Evolutionary conservation across 805 yeast genomes (phyloP).

Genomic region (Ogataea zsoltii): DNA sequence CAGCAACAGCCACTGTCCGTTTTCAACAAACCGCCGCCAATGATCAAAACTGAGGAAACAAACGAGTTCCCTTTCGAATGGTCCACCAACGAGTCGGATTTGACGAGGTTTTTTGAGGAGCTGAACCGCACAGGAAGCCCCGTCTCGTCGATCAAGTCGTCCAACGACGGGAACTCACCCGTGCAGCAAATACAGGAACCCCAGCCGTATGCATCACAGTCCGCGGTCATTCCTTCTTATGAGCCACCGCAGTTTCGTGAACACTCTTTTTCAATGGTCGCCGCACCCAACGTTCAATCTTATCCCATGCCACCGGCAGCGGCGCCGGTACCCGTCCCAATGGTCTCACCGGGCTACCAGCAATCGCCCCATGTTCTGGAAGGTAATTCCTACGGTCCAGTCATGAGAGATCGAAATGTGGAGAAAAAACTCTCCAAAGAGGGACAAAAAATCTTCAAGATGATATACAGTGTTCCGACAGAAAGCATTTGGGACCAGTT

Average conservation of each 20-base stretch:
- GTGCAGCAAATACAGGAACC: conserved; percentile 5
- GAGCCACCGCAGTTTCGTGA: too few relatives aligned
- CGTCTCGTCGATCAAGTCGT: conserved; percentile 24
- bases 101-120: conserved; percentile 51
- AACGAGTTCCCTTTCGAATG: conserved; percentile 33
- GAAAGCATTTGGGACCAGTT: conserved; percentile 73
- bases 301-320: too few relatives aligned
- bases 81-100: conserved; percentile 37
- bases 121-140: conserved; percentile 38
- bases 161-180: conserved; percentile 22
- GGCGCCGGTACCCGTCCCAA: not conserved
- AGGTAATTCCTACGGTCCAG: not conserved
- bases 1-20: not conserved
- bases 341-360: not conserved
- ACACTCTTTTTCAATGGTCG: too few relatives aligned
- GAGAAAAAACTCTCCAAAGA: conserved; percentile 37
- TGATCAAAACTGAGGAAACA: not conserved
- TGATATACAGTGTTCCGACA: conserved; percentile 62
- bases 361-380: not conserved
- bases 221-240: too few relatives aligned
- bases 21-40: not conserved
- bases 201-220: not conserved
- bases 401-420: conserved; percentile 3
- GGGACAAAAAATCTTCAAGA: conserved; percentile 56
- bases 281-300: not conserved